phyloP scores from a whole-genome alignment of 305 asterid genomes.

The Lippia alba region DNA sequence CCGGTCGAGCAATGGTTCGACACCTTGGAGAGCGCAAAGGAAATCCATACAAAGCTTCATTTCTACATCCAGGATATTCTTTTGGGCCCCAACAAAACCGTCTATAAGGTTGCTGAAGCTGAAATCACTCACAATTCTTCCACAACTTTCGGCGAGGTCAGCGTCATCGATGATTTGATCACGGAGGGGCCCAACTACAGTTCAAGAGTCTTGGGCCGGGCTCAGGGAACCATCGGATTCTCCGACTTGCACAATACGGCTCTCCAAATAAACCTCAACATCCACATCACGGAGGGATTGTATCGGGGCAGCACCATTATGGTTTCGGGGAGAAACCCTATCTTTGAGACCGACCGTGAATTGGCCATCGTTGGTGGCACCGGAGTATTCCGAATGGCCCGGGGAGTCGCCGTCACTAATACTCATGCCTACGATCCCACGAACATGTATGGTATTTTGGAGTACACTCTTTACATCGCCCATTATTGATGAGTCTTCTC shows the following conservation, averaged over 20 bases:
- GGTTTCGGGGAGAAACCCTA: conserved; percentile 28
- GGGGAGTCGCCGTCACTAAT: conserved; percentile 22
- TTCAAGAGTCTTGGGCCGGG: conserved; percentile 24
- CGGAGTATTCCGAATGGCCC: conserved; percentile 36
- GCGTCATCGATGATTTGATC: conserved; percentile 20
- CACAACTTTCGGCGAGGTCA: conserved; percentile 13
- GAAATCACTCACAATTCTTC: conserved; percentile 11
- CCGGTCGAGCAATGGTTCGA: conserved; percentile 26
- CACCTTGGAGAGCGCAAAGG: neutral
- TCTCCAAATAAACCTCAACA: conserved; percentile 10
- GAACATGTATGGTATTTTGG: conserved; percentile 16
- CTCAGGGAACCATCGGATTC: conserved; percentile 20
- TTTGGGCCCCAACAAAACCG: conserved; percentile 29
- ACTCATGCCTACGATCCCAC: conserved; percentile 10
- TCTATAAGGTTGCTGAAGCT: conserved; percentile 35
- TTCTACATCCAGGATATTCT: conserved; percentile 37
- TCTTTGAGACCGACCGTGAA: conserved; percentile 21
- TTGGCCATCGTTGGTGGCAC: conserved; percentile 37
- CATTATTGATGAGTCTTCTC: neutral
- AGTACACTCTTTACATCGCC: conserved; percentile 11
- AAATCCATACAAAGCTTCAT: conserved; percentile 8
- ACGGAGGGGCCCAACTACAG: conserved; percentile 21
- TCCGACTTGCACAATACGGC: conserved; percentile 27
- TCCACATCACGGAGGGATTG: conserved; percentile 6
- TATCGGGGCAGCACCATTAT: conserved; percentile 35